Base-by-base conservation (phyloP, 768 basidiomycete species). In the Termitomyces bulborhizus region DNA sequence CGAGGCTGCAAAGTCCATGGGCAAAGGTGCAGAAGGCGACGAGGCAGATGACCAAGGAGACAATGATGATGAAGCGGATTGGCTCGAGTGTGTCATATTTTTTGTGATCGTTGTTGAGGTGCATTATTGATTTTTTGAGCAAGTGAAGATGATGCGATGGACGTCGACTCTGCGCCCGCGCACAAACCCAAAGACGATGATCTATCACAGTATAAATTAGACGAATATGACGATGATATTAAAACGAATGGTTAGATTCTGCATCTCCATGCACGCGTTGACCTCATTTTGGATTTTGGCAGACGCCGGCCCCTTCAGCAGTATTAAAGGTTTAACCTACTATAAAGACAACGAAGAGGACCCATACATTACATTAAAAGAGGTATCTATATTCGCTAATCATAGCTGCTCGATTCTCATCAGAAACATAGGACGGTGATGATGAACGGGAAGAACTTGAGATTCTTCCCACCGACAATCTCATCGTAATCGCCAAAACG, bases 291-390 rank as follows among this genome's bases (percentile, higher is more conserved):
- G 56, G 59, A 39, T 36, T 53, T 44, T 56, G 27, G 59, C 6
- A 89, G 88, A 73, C 43, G 66, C 73, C 58, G 88, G 94, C 39
- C 89, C 90, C 16, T 99, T 99, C 72, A 93, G 88, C 69, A 95
- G 92, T 64, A 93, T 98, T 70, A 96, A 97, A 66, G 96, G 95
- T 16, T 73, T 99, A 49, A 88, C 88, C 21, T 96, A 90, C 67
- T 94, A 98, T 69, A 83, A 85, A 50, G 85, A 93, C 63, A 93
- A 94, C 64, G 81, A 90, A 52, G 93, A 98, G 36, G 97, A 99
- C 70, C 97, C 97, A 0, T 98, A 95, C 65, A 90, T 99, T 62
- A 98, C 96, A 0, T 71, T 98, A 39, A 95, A 97, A 79, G 91
- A 94, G 64, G 94, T 92, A 64, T 41, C 82, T 68, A n/a, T 49